Conservation (phyloP, 2,329 filamentous ascomycete species). For the Cladosporium sp. region DNA sequence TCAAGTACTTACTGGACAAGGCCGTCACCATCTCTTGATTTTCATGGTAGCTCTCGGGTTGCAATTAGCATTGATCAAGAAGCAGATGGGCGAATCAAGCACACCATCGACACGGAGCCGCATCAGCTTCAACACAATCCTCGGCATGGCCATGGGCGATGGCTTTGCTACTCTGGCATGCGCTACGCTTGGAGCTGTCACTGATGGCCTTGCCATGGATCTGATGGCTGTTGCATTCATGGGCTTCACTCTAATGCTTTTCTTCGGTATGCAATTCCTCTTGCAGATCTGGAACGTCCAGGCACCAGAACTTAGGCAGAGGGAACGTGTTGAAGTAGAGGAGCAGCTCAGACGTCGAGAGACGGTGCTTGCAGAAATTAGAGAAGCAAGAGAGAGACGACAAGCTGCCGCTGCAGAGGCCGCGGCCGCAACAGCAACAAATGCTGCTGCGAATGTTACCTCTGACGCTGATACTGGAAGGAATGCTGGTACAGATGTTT, state of each 20-base stretch:
- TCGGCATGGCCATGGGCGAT: constrained; percentile 63
- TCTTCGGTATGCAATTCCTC: constrained; percentile 66
- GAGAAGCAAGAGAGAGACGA: constrained; percentile 15
- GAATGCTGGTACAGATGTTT: not conserved
- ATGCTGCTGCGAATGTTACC: not conserved
- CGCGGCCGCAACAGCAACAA: constrained; percentile 15
- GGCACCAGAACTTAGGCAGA: constrained; percentile 50
- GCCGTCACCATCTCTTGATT: constrained; percentile 56
- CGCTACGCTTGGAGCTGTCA: constrained; percentile 57
- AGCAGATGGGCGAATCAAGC: constrained; percentile 65
- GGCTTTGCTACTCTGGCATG: constrained; percentile 59
- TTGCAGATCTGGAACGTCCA: constrained; percentile 69
- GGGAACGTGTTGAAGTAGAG: constrained; percentile 48
- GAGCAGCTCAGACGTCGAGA: constrained; percentile 27
- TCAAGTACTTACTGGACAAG: constrained; percentile 52
- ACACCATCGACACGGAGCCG: constrained; percentile 66
- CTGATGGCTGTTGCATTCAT: constrained; percentile 60
- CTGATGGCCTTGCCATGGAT: constrained; percentile 57
- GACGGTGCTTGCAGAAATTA: constrained; percentile 12
- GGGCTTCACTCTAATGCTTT: constrained; percentile 61
- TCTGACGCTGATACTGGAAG: not conserved
- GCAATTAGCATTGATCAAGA: constrained; percentile 59
- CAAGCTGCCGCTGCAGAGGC: constrained; percentile 21
- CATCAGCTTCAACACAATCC: constrained; percentile 65
- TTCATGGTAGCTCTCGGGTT: constrained; percentile 53